A percentile compares a stretch with the other conserved stretches of the same genome.
Evolutionary conservation across 75 land plant genomes (phyloP).

Genomic region (Cupressus sempervirens): DNA sequence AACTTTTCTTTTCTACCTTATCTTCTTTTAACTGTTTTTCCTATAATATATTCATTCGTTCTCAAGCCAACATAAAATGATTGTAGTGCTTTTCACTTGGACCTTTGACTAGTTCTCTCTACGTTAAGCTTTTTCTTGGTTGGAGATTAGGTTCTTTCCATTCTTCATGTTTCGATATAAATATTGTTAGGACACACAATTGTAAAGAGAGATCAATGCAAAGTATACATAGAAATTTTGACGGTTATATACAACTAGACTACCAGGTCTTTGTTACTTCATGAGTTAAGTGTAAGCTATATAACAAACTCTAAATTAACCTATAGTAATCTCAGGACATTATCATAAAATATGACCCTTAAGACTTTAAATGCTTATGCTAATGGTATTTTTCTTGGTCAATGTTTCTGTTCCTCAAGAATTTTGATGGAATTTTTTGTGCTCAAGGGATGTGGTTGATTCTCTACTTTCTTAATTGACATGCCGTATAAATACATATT

Average conservation of each 20-base stretch:
- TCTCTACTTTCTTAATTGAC: slow-evolving; percentile 33
- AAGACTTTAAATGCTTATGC: not conserved
- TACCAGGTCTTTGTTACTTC: not conserved
- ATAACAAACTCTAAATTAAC: not conserved
- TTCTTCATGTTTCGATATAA: too few relatives aligned
- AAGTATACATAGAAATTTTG: not conserved
- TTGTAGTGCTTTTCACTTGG: not conserved
- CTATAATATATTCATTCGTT: too few relatives aligned
- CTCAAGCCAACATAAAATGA: not conserved
- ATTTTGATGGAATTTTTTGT: not conserved
- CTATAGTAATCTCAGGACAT: not conserved
- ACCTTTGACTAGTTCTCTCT: not conserved
- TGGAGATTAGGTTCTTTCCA: not conserved
- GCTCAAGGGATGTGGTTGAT: not conserved
- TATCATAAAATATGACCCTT: not conserved
- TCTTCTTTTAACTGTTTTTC: too few relatives aligned
- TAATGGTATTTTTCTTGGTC: not conserved
- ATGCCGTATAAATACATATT: slow-evolving; percentile 51
- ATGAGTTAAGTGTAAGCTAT: not conserved
- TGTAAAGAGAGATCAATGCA: not conserved
- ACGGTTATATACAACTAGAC: not conserved
- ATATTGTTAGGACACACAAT: not conserved
- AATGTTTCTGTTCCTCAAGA: not conserved
- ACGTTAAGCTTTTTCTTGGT: not conserved
- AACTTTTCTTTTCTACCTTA: too few relatives aligned